These are phyloP conservation scores for Penicillium brasilianum DNA, from an alignment of 2,329 filamentous ascomycete species.

Conservation along the genomic window DNA sequence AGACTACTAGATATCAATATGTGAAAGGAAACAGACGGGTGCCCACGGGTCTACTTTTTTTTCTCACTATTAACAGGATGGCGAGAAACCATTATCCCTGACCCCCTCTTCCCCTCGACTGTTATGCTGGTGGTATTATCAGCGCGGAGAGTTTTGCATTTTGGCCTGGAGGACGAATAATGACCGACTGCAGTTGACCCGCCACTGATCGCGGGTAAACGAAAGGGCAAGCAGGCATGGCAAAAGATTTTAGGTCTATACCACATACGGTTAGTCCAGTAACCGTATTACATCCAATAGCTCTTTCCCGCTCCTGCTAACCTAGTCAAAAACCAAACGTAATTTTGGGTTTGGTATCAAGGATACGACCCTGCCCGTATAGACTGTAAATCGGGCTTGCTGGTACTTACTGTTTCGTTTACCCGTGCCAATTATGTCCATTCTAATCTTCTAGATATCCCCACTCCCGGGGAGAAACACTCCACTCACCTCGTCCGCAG, in stretches of 20 bases:
- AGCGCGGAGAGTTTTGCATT: background rate
- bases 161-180: background rate
- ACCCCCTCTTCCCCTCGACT: background rate
- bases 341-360: background rate
- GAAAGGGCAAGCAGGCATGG: background rate
- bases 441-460: background rate
- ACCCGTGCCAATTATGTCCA: conserved; percentile 14
- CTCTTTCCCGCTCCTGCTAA: background rate
- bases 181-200: background rate
- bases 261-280: background rate
- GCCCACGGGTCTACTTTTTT: background rate
- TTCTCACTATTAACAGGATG: background rate
- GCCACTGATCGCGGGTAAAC: conserved; percentile 7
- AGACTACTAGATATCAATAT: background rate
- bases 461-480: too few relatives aligned
- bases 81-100: conserved; percentile 2
- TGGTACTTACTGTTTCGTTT: conserved; percentile 1
- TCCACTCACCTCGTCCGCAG: background rate
- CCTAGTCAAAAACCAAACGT: too few relatives aligned
- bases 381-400: too few relatives aligned
- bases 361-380: background rate
- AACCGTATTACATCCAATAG: background rate
- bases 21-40: background rate
- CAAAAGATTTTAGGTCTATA: background rate
- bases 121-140: background rate